phyloP scores from a whole-genome alignment of 129 eudicot genomes.

The Flaveria robusta region DNA sequence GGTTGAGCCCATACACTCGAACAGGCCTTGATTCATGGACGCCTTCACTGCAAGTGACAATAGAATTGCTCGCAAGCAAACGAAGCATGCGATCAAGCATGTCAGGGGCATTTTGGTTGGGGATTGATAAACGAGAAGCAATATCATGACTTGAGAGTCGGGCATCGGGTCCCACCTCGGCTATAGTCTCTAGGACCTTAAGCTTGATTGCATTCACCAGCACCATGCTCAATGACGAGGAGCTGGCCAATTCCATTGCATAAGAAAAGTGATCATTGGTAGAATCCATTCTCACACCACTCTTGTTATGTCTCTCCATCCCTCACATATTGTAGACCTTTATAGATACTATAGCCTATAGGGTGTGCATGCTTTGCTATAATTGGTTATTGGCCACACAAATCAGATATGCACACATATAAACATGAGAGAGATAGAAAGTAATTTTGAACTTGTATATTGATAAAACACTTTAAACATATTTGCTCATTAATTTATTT shows the following conservation, averaged over 20 bases:
- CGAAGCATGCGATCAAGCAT: conserved; percentile 41
- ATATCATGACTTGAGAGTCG: conserved; percentile 31
- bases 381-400: too few relatives aligned
- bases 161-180: conserved; percentile 30
- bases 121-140: conserved; percentile 19
- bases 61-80: conserved; percentile 37
- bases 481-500: too few relatives aligned
- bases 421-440: too few relatives aligned
- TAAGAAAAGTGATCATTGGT: conserved; percentile 15
- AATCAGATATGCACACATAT: too few relatives aligned
- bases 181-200: conserved; percentile 29
- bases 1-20: conserved; percentile 30
- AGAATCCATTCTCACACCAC: conserved; percentile 20
- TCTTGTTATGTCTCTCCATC: neutral
- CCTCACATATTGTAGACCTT: too few relatives aligned
- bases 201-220: conserved; percentile 23
- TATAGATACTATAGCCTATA: too few relatives aligned
- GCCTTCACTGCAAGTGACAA: conserved; percentile 22
- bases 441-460: too few relatives aligned
- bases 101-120: conserved; percentile 28
- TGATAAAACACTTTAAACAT: too few relatives aligned
- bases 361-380: too few relatives aligned
- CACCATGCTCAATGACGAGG: conserved; percentile 27
- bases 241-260: conserved; percentile 26
- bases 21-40: neutral